Conservation (phyloP, 108 stramenopile genomes). For the Conticribra weissflogii region DNA sequence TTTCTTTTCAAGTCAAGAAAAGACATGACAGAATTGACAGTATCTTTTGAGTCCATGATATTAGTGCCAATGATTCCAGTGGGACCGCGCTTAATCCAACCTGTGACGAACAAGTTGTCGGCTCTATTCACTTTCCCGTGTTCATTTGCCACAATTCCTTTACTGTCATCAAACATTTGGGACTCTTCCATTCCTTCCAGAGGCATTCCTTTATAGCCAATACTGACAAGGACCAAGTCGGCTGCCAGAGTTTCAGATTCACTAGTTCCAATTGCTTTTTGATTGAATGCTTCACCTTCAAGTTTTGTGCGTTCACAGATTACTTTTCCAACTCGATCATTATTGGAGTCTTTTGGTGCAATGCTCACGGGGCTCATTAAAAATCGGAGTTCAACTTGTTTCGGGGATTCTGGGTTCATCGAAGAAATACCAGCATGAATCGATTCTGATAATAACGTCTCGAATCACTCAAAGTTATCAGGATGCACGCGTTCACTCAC, state of each 20-base stretch:
- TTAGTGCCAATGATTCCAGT: conserved; percentile 98
- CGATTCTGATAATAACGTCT: too few relatives aligned
- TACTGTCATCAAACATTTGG: conserved; percentile 63
- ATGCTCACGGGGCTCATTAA: conserved; percentile 80
- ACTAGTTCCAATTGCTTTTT: conserved; percentile 79
- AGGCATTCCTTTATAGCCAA: conserved; percentile 92
- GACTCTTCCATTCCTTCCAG: conserved; percentile 67
- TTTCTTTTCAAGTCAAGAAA: conserved; percentile 50
- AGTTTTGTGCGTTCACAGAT: conserved; percentile 82
- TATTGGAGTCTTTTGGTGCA: conserved; percentile 41
- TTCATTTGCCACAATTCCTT: conserved; percentile 63
- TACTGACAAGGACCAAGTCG: conserved; percentile 77
- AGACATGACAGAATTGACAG: conserved; percentile 82
- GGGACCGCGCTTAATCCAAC: conserved; percentile 98
- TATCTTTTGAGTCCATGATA: conserved; percentile 89
- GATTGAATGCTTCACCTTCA: conserved; percentile 73
- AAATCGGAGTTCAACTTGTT: conserved; percentile 85
- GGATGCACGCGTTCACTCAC: conserved; percentile 12
- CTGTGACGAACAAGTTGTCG: conserved; percentile 87
- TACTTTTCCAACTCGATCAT: conserved; percentile 53
- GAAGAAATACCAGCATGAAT: background rate
- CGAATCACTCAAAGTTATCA: too few relatives aligned
- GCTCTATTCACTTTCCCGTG: conserved; percentile 74
- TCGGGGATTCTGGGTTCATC: conserved; percentile 14
- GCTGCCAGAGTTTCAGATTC: conserved; percentile 60